Evolutionary conservation across 441 rosid species (phyloP).

Genomic region (Viola pubescens): DNA sequence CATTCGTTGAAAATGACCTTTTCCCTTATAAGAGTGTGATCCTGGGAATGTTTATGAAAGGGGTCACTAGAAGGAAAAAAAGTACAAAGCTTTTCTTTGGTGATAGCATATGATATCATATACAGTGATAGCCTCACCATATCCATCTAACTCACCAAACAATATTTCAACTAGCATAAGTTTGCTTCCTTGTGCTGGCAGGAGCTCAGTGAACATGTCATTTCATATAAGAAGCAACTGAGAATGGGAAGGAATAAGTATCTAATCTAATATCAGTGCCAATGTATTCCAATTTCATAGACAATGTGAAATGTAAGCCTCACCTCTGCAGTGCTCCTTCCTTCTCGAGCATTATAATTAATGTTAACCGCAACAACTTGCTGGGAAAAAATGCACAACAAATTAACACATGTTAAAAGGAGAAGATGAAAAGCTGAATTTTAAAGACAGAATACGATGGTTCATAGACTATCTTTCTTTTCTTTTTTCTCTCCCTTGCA

Average conservation of each 20-base stretch:
- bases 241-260: neutral
- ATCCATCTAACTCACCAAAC: neutral
- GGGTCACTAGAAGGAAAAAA: too few relatives aligned
- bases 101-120: too few relatives aligned
- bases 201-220: neutral
- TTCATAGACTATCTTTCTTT: too few relatives aligned
- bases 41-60: too few relatives aligned
- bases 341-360: constrained; percentile 64
- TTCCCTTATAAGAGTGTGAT: too few relatives aligned
- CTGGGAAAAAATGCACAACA: constrained; percentile 32
- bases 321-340: constrained; percentile 77
- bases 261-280: neutral
- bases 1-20: too few relatives aligned
- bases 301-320: constrained; percentile 14
- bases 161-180: neutral
- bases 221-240: neutral
- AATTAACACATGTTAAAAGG: constrained; percentile 11
- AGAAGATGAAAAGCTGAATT: neutral
- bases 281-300: neutral
- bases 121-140: too few relatives aligned
- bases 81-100: too few relatives aligned
- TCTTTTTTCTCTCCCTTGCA: too few relatives aligned
- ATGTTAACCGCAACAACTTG: constrained; percentile 53
- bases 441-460: too few relatives aligned
- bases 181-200: constrained; percentile 2